phyloP scores from a whole-genome alignment of 1,284 basidiomycete species.

The Rugosomyces carneus region DNA sequence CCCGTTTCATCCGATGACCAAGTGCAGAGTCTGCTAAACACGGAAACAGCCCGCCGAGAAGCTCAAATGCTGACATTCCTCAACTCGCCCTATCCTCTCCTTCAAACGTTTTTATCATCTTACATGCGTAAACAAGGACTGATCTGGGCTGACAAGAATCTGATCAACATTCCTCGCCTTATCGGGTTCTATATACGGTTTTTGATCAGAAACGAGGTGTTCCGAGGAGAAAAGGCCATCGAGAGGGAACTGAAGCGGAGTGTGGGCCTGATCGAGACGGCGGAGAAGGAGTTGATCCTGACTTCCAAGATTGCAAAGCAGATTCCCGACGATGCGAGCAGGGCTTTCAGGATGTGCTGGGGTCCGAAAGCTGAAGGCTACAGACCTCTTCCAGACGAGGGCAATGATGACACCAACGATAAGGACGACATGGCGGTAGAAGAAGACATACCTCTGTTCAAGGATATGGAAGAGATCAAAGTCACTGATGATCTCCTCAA shows the following conservation, averaged over 20 bases:
- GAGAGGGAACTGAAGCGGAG: constrained; percentile 44
- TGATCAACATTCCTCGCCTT: constrained; percentile 47
- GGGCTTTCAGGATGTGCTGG: constrained; percentile 40
- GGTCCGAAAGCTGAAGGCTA: constrained; percentile 32
- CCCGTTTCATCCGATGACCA: constrained; percentile 25
- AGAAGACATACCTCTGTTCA: background rate
- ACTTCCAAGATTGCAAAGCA: constrained; percentile 46
- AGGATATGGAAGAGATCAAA: constrained; percentile 12
- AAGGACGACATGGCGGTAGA: background rate
- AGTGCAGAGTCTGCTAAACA: constrained; percentile 28
- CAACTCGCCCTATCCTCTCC: constrained; percentile 43
- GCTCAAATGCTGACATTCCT: constrained; percentile 49
- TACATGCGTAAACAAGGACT: constrained; percentile 59
- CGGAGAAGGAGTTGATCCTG: constrained; percentile 50
- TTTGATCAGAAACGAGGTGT: constrained; percentile 49
- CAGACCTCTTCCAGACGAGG: constrained; percentile 9
- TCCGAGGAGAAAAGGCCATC: constrained; percentile 32
- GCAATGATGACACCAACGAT: background rate
- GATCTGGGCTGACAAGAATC: constrained; percentile 45
- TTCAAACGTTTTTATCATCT: constrained; percentile 60
- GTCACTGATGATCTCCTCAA: constrained; percentile 10
- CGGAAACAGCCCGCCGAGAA: constrained; percentile 32
- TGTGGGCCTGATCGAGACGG: constrained; percentile 40
- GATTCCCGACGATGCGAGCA: constrained; percentile 50
- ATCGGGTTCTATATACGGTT: constrained; percentile 58